These are phyloP conservation scores for Kazachstania africana DNA, from an alignment of 805 yeast species.

Conservation along the genomic window DNA sequence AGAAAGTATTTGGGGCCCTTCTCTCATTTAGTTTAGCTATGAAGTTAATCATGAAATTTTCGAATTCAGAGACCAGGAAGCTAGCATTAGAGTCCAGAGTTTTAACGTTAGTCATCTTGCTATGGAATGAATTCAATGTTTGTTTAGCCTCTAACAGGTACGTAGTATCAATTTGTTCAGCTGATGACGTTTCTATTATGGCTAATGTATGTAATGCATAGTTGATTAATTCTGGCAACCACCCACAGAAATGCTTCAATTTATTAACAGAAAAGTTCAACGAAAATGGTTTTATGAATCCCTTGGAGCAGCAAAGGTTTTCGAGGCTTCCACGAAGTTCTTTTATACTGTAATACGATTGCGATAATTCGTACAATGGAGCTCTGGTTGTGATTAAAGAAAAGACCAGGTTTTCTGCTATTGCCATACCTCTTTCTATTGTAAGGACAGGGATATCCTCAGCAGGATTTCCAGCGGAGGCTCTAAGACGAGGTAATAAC, in stretches of 20 bases:
- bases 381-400: constrained; percentile 43
- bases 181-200: constrained; percentile 3
- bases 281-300: constrained; percentile 10
- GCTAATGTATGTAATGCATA: constrained; percentile 19
- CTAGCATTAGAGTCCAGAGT: constrained; percentile 9
- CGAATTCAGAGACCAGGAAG: constrained; percentile 16
- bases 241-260: constrained; percentile 11
- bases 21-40: constrained; percentile 24
- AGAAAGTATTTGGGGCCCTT: constrained; percentile 30
- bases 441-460: constrained; percentile 66
- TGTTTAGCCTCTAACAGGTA: constrained; percentile 11
- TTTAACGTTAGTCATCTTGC: constrained; percentile 6
- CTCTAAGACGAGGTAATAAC: constrained; percentile 65
- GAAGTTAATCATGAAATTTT: constrained; percentile 18
- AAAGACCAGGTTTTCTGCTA: constrained; percentile 57
- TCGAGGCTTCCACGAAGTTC: constrained; percentile 14
- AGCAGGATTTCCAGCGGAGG: constrained; percentile 45
- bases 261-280: constrained; percentile 5
- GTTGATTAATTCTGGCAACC: constrained; percentile 28
- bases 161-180: constrained; percentile 1
- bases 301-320: constrained; percentile 9
- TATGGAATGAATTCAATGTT: constrained; percentile 7
- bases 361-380: constrained; percentile 29
- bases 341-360: constrained; percentile 10
- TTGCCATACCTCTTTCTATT: constrained; percentile 65